Base-by-base conservation (phyloP, 352 stramenopile species). In the Phytopythium vexans region DNA sequence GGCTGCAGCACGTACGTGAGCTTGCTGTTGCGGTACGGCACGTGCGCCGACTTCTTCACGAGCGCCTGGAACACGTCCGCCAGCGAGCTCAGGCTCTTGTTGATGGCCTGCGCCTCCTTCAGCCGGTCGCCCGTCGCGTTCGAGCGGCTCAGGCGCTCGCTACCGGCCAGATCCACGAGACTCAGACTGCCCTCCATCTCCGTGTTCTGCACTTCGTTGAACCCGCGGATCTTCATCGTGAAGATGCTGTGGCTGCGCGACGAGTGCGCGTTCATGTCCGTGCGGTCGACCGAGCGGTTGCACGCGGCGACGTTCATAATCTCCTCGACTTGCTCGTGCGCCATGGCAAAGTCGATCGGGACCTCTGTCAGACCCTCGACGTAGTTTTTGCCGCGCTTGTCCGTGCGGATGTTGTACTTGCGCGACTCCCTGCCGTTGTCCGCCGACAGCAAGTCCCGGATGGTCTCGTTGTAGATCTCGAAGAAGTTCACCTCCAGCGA, bases 391-490 rank as follows among this genome's bases (percentile, higher is more conserved):
- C 86, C 86, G 10, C 82, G 75, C 34, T 73, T 83, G 58, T 92
- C 82, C 10, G 82, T 93, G 43, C 86, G 86, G 34, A 95, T 89
- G 45, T 70, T 86, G 60, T 88, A 88, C 66, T 94, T 95, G 41
- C 70, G 62, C 51, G 75, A 60, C 31, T 75, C 66, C 14, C 63
- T 62, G 14, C 45, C 58, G 27, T 34, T 67, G 11, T 86, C 72
- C 35, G 74, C 81, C 4, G 81, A 79, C 11, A 99, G 86, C 48
- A 99, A 70, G 70, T 99, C 97, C 33, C 94, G 92, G 35, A 99
- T 94, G n/a, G 94, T 95, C 64, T 99, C 98, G 74, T 99, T 99
- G 84, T 99, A 99, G 49, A 99, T 99, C 82, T 99, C 98, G 59
- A 99, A 92, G 64, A 99, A 99, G n/a, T 89, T 98, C 41, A 98